phyloP scores from a whole-genome alignment of 306 rosid species.

The Canavalia ensiformis region DNA sequence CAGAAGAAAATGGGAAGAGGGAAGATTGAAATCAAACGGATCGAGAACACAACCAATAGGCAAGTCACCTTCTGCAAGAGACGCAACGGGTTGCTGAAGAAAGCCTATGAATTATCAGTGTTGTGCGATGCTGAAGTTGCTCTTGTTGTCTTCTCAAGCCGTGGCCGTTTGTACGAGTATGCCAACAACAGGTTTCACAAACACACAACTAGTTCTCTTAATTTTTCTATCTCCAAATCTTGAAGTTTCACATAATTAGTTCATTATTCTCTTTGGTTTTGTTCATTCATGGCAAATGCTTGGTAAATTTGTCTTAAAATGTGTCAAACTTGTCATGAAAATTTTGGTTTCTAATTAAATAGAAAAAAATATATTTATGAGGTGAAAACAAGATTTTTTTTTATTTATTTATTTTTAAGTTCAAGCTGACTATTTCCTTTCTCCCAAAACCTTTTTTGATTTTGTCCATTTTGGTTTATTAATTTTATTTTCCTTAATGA shows the following conservation, averaged over 20 bases:
- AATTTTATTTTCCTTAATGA: constrained; percentile 36
- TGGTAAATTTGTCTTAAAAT: background rate
- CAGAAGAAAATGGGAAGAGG: constrained; percentile 90
- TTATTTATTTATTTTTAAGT: background rate
- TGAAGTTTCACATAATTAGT: background rate
- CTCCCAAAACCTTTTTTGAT: background rate
- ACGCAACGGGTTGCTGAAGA: constrained; percentile 88
- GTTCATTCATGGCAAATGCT: background rate
- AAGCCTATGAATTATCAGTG: constrained; percentile 90
- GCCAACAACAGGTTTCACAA: constrained; percentile 78
- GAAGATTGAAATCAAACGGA: constrained; percentile 86
- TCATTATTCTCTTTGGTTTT: background rate
- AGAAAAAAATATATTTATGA: background rate
- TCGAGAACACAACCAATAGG: constrained; percentile 87
- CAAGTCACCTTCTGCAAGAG: constrained; percentile 95
- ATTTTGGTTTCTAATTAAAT: background rate
- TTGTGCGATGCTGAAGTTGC: constrained; percentile 96
- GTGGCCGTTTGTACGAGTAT: constrained; percentile 95
- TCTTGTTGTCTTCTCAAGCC: constrained; percentile 86
- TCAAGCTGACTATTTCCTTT: constrained; percentile 10
- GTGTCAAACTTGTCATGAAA: background rate
- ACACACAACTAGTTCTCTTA: background rate
- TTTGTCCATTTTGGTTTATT: background rate
- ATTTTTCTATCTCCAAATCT: constrained; percentile 8
- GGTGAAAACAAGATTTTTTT: background rate